phyloP scores from a whole-genome alignment of 2,329 filamentous ascomycete species.

The Saccharata proteae region DNA sequence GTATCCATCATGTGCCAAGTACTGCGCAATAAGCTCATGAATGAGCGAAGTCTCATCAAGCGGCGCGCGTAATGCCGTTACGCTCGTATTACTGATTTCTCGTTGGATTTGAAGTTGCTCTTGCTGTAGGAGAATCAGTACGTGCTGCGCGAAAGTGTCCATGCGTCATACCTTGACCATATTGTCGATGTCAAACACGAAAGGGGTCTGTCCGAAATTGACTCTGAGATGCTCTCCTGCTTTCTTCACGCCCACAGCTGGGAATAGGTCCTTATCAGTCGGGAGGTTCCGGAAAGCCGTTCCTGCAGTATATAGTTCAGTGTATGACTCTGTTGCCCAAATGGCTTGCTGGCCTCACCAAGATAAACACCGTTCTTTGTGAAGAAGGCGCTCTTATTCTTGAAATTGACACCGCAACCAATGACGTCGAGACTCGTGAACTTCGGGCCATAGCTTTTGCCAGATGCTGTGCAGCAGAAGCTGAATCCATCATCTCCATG shows the following conservation, averaged over 20 bases:
- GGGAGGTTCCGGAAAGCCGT: conserved; percentile 55
- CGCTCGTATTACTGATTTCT: conserved; percentile 48
- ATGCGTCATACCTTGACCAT: conserved; percentile 56
- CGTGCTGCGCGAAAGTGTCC: conserved; percentile 4
- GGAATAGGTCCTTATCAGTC: conserved; percentile 49
- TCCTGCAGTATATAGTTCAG: conserved; percentile 40
- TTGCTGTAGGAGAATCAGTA: conserved; percentile 29
- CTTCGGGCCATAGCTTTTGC: conserved; percentile 47
- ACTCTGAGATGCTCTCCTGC: conserved; percentile 45
- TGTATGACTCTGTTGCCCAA: not conserved
- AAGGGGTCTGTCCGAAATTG: conserved; percentile 59
- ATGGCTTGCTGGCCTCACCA: too few relatives aligned
- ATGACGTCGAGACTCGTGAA: conserved; percentile 49
- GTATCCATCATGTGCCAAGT: conserved; percentile 88
- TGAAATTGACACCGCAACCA: conserved; percentile 54
- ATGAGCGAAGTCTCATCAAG: conserved; percentile 66
- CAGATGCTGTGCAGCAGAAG: conserved; percentile 46
- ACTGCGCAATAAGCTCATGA: conserved; percentile 75
- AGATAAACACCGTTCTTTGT: conserved; percentile 51
- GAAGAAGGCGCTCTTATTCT: conserved; percentile 49
- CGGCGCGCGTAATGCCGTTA: conserved; percentile 49
- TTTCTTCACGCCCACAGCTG: conserved; percentile 55
- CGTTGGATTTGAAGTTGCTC: conserved; percentile 48
- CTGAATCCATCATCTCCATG: conserved; percentile 54
- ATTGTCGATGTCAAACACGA: conserved; percentile 82